phyloP scores from a whole-genome alignment of 2,329 filamentous ascomycete species.

The Aspergillus persii region DNA sequence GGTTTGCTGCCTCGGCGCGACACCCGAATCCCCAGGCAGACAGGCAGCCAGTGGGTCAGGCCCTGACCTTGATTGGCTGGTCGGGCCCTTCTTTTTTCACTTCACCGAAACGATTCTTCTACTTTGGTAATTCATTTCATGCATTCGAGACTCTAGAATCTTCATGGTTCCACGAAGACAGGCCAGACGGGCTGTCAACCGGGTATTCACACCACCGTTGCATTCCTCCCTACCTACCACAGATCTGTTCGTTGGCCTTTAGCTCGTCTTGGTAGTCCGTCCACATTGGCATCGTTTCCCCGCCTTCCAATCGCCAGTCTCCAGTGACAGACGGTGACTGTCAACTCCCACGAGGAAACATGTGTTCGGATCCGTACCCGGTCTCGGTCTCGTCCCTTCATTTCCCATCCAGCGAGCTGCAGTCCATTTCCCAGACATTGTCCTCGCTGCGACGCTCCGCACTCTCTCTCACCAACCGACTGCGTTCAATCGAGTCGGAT shows the following conservation, averaged over 20 bases:
- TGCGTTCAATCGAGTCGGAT: constrained; percentile 75
- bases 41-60: not conserved
- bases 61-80: not conserved
- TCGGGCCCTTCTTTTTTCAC: not conserved
- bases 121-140: not conserved
- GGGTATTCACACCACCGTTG: not conserved
- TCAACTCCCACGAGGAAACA: constrained; percentile 13
- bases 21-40: not conserved
- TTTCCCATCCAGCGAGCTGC: constrained; percentile 53
- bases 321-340: not conserved
- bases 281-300: not conserved
- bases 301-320: not conserved
- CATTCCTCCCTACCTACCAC: too few relatives aligned
- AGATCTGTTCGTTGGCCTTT: too few relatives aligned
- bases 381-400: constrained; percentile 46
- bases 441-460: constrained; percentile 72
- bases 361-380: constrained; percentile 30
- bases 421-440: constrained; percentile 68
- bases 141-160: too few relatives aligned
- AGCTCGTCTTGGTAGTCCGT: not conserved
- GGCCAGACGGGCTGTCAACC: not conserved
- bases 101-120: not conserved
- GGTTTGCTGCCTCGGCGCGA: not conserved
- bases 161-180: not conserved
- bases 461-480: constrained; percentile 75